Base-by-base conservation (phyloP, 2,329 filamentous ascomycete genomes). In the Dryadomyces sulphureus region DNA sequence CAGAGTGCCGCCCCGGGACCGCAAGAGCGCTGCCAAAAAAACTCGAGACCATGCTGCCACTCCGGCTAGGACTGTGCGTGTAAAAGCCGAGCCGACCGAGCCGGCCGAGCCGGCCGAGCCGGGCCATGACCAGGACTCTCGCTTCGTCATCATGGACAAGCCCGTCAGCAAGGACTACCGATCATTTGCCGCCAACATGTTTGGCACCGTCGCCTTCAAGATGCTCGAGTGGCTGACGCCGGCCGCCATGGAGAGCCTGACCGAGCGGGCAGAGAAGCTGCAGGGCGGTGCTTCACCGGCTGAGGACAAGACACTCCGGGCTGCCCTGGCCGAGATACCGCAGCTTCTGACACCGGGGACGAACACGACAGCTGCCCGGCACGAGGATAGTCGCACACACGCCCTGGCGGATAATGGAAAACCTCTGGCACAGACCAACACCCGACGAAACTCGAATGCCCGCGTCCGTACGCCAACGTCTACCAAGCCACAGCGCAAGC, bases 211-310 rank as follows among this genome's bases (percentile, higher is more conserved):
- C 11, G 72, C 79, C 11, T 78, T 82, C 59, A 81, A 78, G 54
- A 82, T 82, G 76, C 55, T 83, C 4, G 79, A 83, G 57, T 83
- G 77, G 78, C 62, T 83, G n/a, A 77, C 77, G 1, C 77, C 77
- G 0, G 67, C 67, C 46, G 70, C 67, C n/a, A 57, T 77, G 4
- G 66, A 69, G 19, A 62, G 65, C 9, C 68, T 77, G 60, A 63
- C 65, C 1, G 55, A 64, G 16, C 66, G 63, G 43, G 58, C 64
- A 12, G 57, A 58, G 21, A 54, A 51, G 16, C 47, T 59, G 32
- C 57, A 58, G 48, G 53, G 57, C n/a, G 55, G 59, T 19, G 47
- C 44, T n/a, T 48, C 51, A 4, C 3, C 38, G 4, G 16, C 16
- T 7, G 25, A 32, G n/a, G 32, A 42, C n/a, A 14, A 24, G 17